Evolutionary conservation across 768 basidiomycete species (phyloP).

Genomic region (Termitomyces sp.): DNA sequence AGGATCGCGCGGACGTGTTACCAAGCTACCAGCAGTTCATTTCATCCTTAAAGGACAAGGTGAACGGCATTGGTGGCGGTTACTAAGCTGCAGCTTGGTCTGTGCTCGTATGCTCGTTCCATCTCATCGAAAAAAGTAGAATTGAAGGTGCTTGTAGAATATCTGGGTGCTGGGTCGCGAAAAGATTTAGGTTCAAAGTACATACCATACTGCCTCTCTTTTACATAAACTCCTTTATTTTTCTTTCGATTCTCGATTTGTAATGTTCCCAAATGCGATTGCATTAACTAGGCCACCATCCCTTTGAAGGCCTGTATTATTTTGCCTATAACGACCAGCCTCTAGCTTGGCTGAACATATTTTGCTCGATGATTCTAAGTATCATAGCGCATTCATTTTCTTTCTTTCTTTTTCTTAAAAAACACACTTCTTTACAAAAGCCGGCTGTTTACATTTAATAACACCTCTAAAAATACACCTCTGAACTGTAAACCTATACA

Average conservation of each 20-base stretch:
- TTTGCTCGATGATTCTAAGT: neutral
- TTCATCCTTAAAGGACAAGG: conserved; percentile 77
- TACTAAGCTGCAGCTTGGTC: conserved; percentile 9
- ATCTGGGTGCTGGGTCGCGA: conserved; percentile 2
- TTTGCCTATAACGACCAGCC: neutral
- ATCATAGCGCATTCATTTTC: too few relatives aligned
- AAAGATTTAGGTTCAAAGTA: conserved; percentile 14
- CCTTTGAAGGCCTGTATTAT: neutral
- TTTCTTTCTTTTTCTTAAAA: too few relatives aligned
- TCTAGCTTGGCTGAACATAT: neutral
- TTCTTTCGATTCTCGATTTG: conserved; percentile 10
- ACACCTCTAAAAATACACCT: neutral
- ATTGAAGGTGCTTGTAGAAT: conserved; percentile 10
- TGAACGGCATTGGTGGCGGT: conserved; percentile 19
- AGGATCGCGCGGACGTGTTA: conserved; percentile 91
- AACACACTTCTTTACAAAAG: too few relatives aligned
- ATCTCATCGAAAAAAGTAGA: neutral
- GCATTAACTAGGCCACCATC: neutral
- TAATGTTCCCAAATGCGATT: neutral
- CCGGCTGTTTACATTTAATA: too few relatives aligned
- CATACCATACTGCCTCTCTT: conserved; percentile 13
- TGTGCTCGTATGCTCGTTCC: neutral
- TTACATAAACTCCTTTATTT: neutral
- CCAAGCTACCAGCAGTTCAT: conserved; percentile 97
- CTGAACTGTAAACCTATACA: neutral